Conservation (phyloP, 2,329 filamentous ascomycete species). For the Thelonectria olida region DNA sequence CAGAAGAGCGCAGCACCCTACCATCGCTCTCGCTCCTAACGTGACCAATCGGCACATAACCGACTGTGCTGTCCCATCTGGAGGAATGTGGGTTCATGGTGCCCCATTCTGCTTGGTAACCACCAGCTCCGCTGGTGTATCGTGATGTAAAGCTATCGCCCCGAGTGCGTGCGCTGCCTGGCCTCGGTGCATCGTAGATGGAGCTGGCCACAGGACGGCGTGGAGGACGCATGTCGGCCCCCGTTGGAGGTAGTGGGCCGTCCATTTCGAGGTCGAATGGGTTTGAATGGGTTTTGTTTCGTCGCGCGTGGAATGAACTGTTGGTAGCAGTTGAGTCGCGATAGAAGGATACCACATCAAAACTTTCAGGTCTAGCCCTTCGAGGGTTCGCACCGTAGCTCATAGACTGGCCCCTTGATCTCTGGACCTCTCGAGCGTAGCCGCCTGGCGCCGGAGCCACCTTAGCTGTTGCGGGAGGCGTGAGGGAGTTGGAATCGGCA, state of each 20-base stretch:
- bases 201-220: conserved; percentile 36
- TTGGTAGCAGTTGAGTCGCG: conserved; percentile 51
- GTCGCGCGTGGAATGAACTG: conserved; percentile 55
- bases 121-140: conserved; percentile 57
- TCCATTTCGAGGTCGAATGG: conserved; percentile 70
- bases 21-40: conserved; percentile 12
- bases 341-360: conserved; percentile 45
- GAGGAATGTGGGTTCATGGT: conserved; percentile 8
- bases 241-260: conserved; percentile 30
- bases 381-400: conserved; percentile 40
- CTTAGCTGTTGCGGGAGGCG: conserved; percentile 32
- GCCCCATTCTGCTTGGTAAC: neutral
- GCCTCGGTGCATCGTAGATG: conserved; percentile 44
- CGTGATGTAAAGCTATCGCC: conserved; percentile 49
- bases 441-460: conserved; percentile 49
- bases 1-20: neutral
- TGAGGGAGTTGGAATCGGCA: conserved; percentile 58
- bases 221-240: conserved; percentile 33
- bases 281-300: conserved; percentile 69
- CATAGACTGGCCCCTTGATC: conserved; percentile 59
- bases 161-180: conserved; percentile 57
- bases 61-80: conserved; percentile 17
- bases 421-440: conserved; percentile 58
- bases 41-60: conserved; percentile 18
- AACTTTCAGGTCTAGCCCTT: conserved; percentile 42